These are phyloP conservation scores for Saccharomyces hybrid DNA, from an alignment of 1,139 yeast genomes.

Conservation along the genomic window DNA sequence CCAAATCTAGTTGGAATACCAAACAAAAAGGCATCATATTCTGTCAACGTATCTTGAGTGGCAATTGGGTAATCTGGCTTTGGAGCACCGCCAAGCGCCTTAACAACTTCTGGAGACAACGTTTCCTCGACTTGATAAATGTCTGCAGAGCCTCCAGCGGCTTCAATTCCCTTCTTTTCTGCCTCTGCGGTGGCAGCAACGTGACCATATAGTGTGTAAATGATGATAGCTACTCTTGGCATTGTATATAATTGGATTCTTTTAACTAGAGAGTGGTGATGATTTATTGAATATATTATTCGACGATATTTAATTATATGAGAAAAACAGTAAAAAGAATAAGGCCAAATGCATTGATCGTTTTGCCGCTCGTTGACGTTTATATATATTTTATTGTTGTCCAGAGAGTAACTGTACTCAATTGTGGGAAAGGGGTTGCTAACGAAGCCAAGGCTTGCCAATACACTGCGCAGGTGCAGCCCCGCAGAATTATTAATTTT, in stretches of 20 bases:
- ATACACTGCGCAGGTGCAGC: not conserved
- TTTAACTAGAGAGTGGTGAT: not conserved
- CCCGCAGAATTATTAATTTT: not conserved
- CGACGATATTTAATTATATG: too few species aligned
- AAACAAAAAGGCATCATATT: conserved; percentile 69
- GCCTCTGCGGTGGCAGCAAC: conserved; percentile 60
- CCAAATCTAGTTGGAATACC: conserved; percentile 85
- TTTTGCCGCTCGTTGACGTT: not conserved
- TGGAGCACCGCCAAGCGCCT: conserved; percentile 57
- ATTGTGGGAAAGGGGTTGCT: not conserved
- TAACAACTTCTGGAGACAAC: conserved; percentile 52
- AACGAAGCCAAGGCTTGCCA: not conserved
- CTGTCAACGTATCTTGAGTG: conserved; percentile 46
- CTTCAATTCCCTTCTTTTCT: conserved; percentile 61
- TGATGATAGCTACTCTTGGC: conserved; percentile 46
- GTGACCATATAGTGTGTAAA: conserved; percentile 81
- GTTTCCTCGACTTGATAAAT: conserved; percentile 80
- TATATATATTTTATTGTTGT: too few species aligned
- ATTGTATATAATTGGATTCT: conserved; percentile 5
- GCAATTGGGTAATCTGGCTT: conserved; percentile 67
- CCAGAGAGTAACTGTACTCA: not conserved
- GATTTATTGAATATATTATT: not conserved
- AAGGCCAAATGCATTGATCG: not conserved
- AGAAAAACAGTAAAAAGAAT: not conserved
- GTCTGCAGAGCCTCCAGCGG: conserved; percentile 66